phyloP scores from a whole-genome alignment of 352 stramenopile genomes.

The Thalassiosira ordinaria region DNA sequence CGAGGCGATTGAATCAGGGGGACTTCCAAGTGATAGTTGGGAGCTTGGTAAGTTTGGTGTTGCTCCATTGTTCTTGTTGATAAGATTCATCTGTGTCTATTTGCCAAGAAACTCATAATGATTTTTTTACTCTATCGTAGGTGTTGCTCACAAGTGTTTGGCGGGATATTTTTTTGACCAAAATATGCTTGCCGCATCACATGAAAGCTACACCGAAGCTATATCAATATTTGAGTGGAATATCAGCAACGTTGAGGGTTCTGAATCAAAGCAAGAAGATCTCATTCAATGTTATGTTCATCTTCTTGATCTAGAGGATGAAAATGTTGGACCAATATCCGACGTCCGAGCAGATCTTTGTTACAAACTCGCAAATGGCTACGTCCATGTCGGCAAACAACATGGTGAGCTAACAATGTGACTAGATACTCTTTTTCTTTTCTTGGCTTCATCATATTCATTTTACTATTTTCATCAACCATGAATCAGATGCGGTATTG shows the following conservation, averaged over 20 bases:
- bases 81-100: too few relatives aligned
- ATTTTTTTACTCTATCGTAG: too few relatives aligned
- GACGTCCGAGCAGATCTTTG: slow-evolving; percentile 58
- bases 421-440: slow-evolving; percentile 1
- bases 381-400: slow-evolving; percentile 58
- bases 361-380: slow-evolving; percentile 72
- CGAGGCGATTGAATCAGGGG: slow-evolving; percentile 63
- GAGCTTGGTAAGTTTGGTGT: too few relatives aligned
- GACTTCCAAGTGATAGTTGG: slow-evolving; percentile 63
- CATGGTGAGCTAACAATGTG: slow-evolving; percentile 37
- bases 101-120: too few relatives aligned
- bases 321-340: slow-evolving; percentile 56
- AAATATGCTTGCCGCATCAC: slow-evolving; percentile 47
- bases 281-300: slow-evolving; percentile 61
- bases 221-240: slow-evolving; percentile 68
- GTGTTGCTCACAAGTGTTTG: slow-evolving; percentile 64
- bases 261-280: slow-evolving; percentile 47
- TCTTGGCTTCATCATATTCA: background rate
- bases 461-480: slow-evolving; percentile 9
- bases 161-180: slow-evolving; percentile 55
- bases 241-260: slow-evolving; percentile 39
- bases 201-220: slow-evolving; percentile 63
- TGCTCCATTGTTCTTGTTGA: too few relatives aligned
- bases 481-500: slow-evolving; percentile 51
- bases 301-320: slow-evolving; percentile 62